Base-by-base conservation (phyloP, 176 grass and related monocot species). In the Avena eriantha region DNA sequence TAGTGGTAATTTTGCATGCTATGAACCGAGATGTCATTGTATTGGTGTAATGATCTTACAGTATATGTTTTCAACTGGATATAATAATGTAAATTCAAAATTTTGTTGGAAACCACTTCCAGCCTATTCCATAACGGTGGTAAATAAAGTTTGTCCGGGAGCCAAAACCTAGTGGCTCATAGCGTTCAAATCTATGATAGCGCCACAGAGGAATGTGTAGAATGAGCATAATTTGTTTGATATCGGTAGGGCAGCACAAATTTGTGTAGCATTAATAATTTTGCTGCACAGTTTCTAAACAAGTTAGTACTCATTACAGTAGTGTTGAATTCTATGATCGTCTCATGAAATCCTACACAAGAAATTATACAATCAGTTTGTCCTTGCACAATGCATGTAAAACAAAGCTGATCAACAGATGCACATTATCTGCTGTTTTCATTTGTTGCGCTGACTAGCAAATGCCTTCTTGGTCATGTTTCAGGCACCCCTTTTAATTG, bases 401-500 rank as follows among this genome's bases (percentile, higher is more conserved):
- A 60, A 79, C 3, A 60, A 58, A 78, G 1, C 76, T 78, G 53
- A 78, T 78, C 5, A 7, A 21, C 41, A 18, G 33, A 41, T 7
- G 35, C 55, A 79, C 77, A 10, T 60, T 79, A 60, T 79, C 55
- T 79, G 55, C 13, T 79, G 17, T 60, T 17, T 48, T 41, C 33
- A 22, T 79, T 79, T 79, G n/a, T 61, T 79, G 35, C 7, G 16
- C 56, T 79, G 77, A 79, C 56, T 3, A n/a, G 35, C 8, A 61
- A 26, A 43, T 43, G 2, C n/a, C 1, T 79, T 24, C 13, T 8
- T 21, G 35, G 1, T 61, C 3, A 56, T 69, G 31, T 69, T 95
- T 90, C 93, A 98, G 96, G 92, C 96, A n/a, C 96, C 96, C 84
- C 82, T 98, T 90, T 91, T 98, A 84, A 85, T 98, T 83, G 96